phyloP scores from a whole-genome alignment of 352 stramenopile genomes.

The Peronospora destructor region DNA sequence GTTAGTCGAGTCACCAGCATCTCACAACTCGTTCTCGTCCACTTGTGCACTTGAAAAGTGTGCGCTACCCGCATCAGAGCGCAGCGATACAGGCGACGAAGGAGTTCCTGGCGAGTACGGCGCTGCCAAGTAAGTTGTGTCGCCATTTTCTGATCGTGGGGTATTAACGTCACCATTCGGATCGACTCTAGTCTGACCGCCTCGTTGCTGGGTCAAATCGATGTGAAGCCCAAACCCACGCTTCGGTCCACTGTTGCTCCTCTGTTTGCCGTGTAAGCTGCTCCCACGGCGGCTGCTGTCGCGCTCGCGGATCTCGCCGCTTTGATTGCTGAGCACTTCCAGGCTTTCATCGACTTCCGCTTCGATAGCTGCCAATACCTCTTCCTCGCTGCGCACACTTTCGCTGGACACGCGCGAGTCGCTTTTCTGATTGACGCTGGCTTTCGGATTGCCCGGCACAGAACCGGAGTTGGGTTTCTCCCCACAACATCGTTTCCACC shows the following conservation, averaged over 20 bases:
- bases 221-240: slow-evolving; percentile 63
- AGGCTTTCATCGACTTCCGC: slow-evolving; percentile 75
- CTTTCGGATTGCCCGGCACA: slow-evolving; percentile 25
- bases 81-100: slow-evolving; percentile 38
- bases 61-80: slow-evolving; percentile 51
- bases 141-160: slow-evolving; percentile 31
- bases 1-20: slow-evolving; percentile 22
- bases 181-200: slow-evolving; percentile 9
- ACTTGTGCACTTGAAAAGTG: slow-evolving; percentile 43
- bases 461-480: slow-evolving; percentile 11
- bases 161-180: slow-evolving; percentile 25
- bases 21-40: slow-evolving; percentile 34
- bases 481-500: slow-evolving; percentile 30
- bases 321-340: slow-evolving; percentile 68
- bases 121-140: slow-evolving; percentile 43
- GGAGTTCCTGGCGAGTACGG: slow-evolving; percentile 36
- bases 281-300: slow-evolving; percentile 33
- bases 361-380: slow-evolving; percentile 63
- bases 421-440: slow-evolving; percentile 44
- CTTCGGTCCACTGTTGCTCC: slow-evolving; percentile 24
- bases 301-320: slow-evolving; percentile 45
- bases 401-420: slow-evolving; percentile 45
- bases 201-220: slow-evolving; percentile 34
- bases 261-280: slow-evolving; percentile 21
- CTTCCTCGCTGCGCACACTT: slow-evolving; percentile 55